Percentiles rank a stretch among this genome's conserved stretches.
Conservation (phyloP, 176 grass and related monocot genomes). For the Melocanna baccifera region DNA sequence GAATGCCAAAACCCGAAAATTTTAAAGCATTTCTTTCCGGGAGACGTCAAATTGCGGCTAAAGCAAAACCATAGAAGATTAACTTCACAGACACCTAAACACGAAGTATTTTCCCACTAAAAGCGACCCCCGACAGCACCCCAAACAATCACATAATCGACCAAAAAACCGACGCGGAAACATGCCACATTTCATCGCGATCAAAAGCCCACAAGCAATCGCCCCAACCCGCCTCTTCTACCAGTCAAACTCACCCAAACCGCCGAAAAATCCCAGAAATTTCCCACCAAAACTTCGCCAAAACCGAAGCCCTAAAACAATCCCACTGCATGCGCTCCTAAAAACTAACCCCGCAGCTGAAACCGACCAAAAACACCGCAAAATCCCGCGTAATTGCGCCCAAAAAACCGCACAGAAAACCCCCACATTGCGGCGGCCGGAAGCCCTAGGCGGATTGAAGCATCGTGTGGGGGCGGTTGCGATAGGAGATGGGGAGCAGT, state of each 20-base stretch:
- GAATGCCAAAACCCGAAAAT: background rate
- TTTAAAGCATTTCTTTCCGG: background rate
- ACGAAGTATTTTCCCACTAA: background rate
- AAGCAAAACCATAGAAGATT: conserved; percentile 10
- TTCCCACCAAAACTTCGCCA: conserved; percentile 1
- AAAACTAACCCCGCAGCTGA: background rate
- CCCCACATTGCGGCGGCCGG: conserved; percentile 30
- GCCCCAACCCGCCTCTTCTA: background rate
- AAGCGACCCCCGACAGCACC: background rate
- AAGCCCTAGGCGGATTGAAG: conserved; percentile 34
- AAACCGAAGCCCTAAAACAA: conserved; percentile 32
- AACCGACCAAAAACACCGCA: background rate
- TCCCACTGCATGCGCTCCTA: background rate
- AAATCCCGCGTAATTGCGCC: background rate
- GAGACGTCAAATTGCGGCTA: background rate
- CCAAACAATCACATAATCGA: background rate
- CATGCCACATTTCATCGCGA: conserved; percentile 27
- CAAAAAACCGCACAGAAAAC: background rate
- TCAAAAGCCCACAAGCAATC: background rate
- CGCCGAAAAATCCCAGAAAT: background rate
- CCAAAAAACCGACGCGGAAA: background rate
- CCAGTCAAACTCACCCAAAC: background rate
- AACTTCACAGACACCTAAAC: background rate
- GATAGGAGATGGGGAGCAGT: conserved; percentile 34
- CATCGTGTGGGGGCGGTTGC: background rate